Percentiles rank a stretch among this genome's conserved stretches.
phyloP scores from a whole-genome alignment of 192 early-diverging fungal genomes.

The Pilaira anomala region DNA sequence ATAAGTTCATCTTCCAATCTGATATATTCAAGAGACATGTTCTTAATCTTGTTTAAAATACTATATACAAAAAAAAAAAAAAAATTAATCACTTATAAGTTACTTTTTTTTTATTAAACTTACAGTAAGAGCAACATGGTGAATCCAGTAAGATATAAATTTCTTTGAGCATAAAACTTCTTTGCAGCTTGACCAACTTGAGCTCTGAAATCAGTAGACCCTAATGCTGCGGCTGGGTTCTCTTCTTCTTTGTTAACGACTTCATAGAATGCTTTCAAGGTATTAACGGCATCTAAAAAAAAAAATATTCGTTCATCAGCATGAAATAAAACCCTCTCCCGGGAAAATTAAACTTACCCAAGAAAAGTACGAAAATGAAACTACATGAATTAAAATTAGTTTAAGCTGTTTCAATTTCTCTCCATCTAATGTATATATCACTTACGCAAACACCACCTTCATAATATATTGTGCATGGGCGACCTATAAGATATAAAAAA shows the following conservation, averaged over 20 bases:
- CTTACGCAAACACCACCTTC: constrained; percentile 54
- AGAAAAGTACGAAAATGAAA: constrained; percentile 51
- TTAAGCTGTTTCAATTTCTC: neutral
- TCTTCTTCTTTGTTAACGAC: constrained; percentile 9
- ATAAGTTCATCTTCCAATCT: constrained; percentile 40
- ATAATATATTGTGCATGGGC: constrained; percentile 37
- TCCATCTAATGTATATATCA: neutral
- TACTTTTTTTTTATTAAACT: constrained; percentile 1
- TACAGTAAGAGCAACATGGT: constrained; percentile 52
- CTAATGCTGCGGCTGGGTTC: neutral
- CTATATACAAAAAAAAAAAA: constrained; percentile 9
- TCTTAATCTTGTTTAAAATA: constrained; percentile 49
- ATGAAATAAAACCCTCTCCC: neutral
- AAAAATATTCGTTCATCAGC: neutral
- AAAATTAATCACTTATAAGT: neutral
- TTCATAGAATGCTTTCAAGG: constrained; percentile 34
- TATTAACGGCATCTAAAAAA: constrained; percentile 48
- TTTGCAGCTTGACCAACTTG: constrained; percentile 39
- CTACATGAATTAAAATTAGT: constrained; percentile 22
- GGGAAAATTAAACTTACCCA: constrained; percentile 36
- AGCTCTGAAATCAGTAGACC: constrained; percentile 31
- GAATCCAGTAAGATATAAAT: constrained; percentile 60
- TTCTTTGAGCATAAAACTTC: constrained; percentile 58
- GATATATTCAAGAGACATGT: constrained; percentile 44
- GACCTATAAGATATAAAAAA: constrained; percentile 15